These are phyloP conservation scores for Pseudopithomyces maydicus DNA, from an alignment of 2,329 filamentous ascomycete species.

Conservation along the genomic window DNA sequence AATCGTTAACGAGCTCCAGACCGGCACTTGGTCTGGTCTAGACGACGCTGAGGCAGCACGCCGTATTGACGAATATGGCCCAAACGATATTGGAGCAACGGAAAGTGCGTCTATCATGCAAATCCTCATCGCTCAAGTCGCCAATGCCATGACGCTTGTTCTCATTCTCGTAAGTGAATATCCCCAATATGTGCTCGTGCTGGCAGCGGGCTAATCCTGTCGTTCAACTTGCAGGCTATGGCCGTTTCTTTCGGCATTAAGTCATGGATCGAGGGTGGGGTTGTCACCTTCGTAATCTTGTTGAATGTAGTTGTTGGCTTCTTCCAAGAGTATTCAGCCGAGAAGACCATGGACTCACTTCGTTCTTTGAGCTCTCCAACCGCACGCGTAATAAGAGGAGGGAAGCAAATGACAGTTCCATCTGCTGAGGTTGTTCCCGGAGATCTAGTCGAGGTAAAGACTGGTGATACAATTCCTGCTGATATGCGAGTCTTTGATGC, in stretches of 20 bases:
- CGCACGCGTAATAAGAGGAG: slow-evolving; percentile 56
- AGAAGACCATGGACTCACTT: slow-evolving; percentile 55
- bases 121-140: slow-evolving; percentile 72
- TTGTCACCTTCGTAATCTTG: slow-evolving; percentile 51
- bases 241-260: slow-evolving; percentile 52
- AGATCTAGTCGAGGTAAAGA: slow-evolving; percentile 65
- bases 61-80: slow-evolving; percentile 64
- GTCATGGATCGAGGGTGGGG: slow-evolving; percentile 55
- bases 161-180: slow-evolving; percentile 53
- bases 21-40: slow-evolving; percentile 55
- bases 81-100: slow-evolving; percentile 72
- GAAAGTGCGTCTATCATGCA: slow-evolving; percentile 71
- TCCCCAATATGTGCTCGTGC: too few relatives aligned
- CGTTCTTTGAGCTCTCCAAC: slow-evolving; percentile 52
- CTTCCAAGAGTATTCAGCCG: slow-evolving; percentile 52
- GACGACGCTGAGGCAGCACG: slow-evolving; percentile 62
- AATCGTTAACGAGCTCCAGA: slow-evolving; percentile 65
- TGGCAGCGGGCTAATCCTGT: too few relatives aligned
- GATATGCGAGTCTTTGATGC: slow-evolving; percentile 63
- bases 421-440: slow-evolving; percentile 67
- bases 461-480: slow-evolving; percentile 71
- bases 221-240: too few relatives aligned
- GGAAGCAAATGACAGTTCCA: slow-evolving; percentile 56
- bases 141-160: slow-evolving; percentile 76
- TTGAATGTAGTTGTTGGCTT: slow-evolving; percentile 54